Evolutionary conservation across 164 flowering plant species (phyloP).

Genomic region (Magnolia changhungtana): DNA sequence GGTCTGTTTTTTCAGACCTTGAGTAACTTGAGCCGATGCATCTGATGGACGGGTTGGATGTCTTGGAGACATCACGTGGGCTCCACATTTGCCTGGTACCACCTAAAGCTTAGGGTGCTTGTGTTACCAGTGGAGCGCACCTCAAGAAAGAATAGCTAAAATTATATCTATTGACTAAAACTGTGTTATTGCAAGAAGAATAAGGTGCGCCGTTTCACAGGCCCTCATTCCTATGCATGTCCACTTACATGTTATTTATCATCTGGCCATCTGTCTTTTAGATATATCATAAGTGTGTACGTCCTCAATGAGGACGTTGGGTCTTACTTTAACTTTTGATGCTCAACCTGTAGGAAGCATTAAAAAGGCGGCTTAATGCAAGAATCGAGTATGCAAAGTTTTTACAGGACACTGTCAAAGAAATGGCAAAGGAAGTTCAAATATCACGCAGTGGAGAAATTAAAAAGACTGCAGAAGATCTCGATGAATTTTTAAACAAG

Average conservation of each 20-base stretch:
- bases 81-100: too few species aligned
- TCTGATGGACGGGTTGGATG: too few species aligned
- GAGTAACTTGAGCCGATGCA: too few species aligned
- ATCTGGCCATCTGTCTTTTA: not conserved
- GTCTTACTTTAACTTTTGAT: constrained; percentile 1
- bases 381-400: constrained; percentile 94
- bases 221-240: not conserved
- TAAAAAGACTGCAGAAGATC: constrained; percentile 90
- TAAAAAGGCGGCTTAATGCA: constrained; percentile 79
- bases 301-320: not conserved
- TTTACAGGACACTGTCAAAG: constrained; percentile 90
- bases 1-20: too few species aligned
- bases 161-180: not conserved
- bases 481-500: constrained; percentile 75
- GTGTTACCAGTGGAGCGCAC: too few species aligned
- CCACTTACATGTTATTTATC: not conserved
- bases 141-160: too few species aligned
- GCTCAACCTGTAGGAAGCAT: constrained; percentile 60
- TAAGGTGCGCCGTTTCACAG: not conserved
- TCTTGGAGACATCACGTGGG: too few species aligned
- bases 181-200: not conserved
- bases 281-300: not conserved
- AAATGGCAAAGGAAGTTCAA: constrained; percentile 97
- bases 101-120: too few species aligned
- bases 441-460: constrained; percentile 78